Evolutionary conservation across 2,329 filamentous ascomycete species (phyloP), one percentile per base, ranked within the genome.

Genomic region (Eurotiales sp.): DNA sequence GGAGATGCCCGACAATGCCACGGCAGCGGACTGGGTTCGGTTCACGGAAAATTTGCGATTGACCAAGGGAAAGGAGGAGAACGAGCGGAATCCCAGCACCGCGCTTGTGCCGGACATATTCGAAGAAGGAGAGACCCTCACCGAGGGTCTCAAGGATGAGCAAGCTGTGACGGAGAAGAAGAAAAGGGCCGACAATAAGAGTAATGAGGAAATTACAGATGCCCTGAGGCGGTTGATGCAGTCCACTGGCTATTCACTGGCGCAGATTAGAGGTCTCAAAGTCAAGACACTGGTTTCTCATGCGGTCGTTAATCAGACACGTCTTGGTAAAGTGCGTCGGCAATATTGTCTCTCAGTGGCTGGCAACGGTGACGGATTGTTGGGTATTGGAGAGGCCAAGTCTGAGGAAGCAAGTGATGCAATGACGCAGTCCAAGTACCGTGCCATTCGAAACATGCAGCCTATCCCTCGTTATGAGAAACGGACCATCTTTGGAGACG

Each of bases 351-450:
- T 97, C 55, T 84, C 84, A 36, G 84, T 96, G 59, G 91, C 90
- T 5, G 93, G 93, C 47, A 95, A 97, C 71, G 81, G 83, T 53
- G 81, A 93, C 59, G 93, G 93, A 14, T 80, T 92, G 63, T 72
- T 99, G 27, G 93, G 93, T 10, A 79, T 97, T 54, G 93, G 93
- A 51, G 87, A 92, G 72, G 91, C 88, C 61, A 99, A 97, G 77
- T 86, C 87, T 8, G 83, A 85, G 23, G 90, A 96, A 70, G 64
- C 76, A 1, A 73, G 77, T 27, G 83, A 88, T 53, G 89, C 88
- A 0, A 68, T 73, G 34, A 73, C 79, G 57, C 90, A 95, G 74
- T 87, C 90, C 40, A 83, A 81, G 70, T 83, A 90, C 73, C 79
- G 86, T 58, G 92, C 93, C 21, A 88, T 97, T 60, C 80, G 87